Base-by-base conservation (phyloP, 768 basidiomycete species). In the Podaxis sp. region DNA sequence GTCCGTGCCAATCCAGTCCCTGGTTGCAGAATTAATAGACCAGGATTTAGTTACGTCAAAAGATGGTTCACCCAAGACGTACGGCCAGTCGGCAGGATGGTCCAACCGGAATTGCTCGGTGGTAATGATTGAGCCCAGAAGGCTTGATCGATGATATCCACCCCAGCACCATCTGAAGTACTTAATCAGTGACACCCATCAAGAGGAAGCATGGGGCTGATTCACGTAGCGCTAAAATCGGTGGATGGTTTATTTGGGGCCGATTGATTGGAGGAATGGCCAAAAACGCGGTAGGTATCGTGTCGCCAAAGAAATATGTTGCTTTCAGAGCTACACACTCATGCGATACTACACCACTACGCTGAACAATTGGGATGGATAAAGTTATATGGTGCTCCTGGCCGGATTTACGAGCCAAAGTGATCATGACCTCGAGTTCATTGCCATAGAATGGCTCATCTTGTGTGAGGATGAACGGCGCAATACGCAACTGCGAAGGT, bases 1-100 rank as follows among this genome's bases (percentile, higher is more conserved):
- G 86, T 0, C 93, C 95, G 66, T 93, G 95, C 94, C 94, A 96
- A 71, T 97, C 95, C 47, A 95, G 78, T 0, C 94, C 94, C 91
- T 92, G 55, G 14, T 32, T 40, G 56, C 21, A 25, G 21, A 36
- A 25, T 53, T 14, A 27, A 55, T 55, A 51, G n/a, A 32, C 21
- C 32, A 32, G 21, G 42, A n/a, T 18, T 36, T 35, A 16, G 1
- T 38, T 14, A n/a, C 16, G n/a, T 13, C 48, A 10, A 32, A 40
- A 6, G 38, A 44, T 21, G 9, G 59, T 63, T 51, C 69, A 88
- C 90, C 94, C 94, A 96, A 27, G 88, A 82, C 1, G 90, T 94
- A 55, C 87, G 77, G 0, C 95, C 94, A n/a, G 85, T 82, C 0
- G 94, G 90, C n/a, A 89, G 73, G 18, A 95, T 74, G 9, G 89